Base-by-base conservation (phyloP, 2,329 filamentous ascomycete genomes). In the Ophiostoma quercus region DNA sequence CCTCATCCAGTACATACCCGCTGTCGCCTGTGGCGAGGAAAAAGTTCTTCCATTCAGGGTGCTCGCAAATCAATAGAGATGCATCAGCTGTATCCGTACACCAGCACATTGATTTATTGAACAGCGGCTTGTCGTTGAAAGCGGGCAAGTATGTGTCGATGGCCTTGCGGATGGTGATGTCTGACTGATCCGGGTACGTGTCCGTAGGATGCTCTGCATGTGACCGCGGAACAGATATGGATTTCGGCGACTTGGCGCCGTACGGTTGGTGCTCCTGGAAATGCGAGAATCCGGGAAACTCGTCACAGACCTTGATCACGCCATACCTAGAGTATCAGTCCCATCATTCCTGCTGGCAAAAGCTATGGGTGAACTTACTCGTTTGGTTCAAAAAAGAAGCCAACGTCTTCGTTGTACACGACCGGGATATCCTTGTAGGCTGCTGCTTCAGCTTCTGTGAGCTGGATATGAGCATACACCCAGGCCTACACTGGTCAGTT, bases 321-420 rank as follows among this genome's bases (percentile, higher is more conserved):
- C 65, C 65, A n/a, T 65, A 19, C 32, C 60, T 65, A 22, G 32
- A n/a, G 29, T 19, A 25, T 65, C n/a, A 65, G 32, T 12, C 12
- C 37, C 12, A 32, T n/a, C 32, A 32, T 32, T 22, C 5, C 4
- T n/a, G 34, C 11, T 12, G 6, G 6, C 16, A n/a, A 1, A n/a
- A 16, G 9, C 60, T 5, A 39, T 19, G 3, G 11, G 34, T 37
- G 19, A 37, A 19, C 60, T 12, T n/a, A 43, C 65, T 66, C 65
- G 65, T 66, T 66, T 22, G 65, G 65, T 12, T 66, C 65, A 19
- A 66, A 66, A 25, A 66, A 66, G 14, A 66, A 66, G 39, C 65
- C 65, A 47, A 66, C 5, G 22, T 66, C 65, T 12, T 66, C 39
- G 65, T 66, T 66, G 65, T 66, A 66, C 1, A 66, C 65, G 8